Conservation (phyloP, 805 yeast genomes). For the Spathaspora hagerdaliae region DNA sequence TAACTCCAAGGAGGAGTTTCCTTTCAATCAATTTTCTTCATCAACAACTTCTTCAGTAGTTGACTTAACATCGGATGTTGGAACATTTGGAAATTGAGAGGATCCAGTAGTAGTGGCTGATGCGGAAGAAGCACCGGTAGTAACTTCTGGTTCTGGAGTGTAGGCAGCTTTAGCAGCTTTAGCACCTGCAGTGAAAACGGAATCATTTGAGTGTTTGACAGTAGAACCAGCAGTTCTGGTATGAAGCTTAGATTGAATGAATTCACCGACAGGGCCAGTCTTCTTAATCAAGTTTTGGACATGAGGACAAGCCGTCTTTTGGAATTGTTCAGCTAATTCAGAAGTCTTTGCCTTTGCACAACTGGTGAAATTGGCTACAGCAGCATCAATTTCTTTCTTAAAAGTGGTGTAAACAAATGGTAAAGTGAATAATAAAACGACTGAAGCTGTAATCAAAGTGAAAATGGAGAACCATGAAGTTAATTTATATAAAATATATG, state of each 20-base stretch:
- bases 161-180: conserved; percentile 26
- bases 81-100: conserved; percentile 40
- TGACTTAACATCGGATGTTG: conserved; percentile 17
- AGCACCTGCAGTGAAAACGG: conserved; percentile 17
- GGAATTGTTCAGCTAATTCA: conserved; percentile 35
- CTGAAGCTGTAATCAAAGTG: conserved; percentile 55
- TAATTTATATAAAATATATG: conserved; percentile 65
- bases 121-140: conserved; percentile 14
- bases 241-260: conserved; percentile 54
- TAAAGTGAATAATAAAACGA: conserved; percentile 62
- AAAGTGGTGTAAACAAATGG: conserved; percentile 73
- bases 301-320: conserved; percentile 51
- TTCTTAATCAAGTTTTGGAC: conserved; percentile 53
- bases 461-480: conserved; percentile 75
- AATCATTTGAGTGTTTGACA: conserved; percentile 37
- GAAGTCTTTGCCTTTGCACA: conserved; percentile 49
- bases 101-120: conserved; percentile 31
- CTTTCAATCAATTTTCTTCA: conserved; percentile 8
- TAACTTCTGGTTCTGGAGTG: conserved; percentile 15
- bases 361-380: conserved; percentile 42
- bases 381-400: conserved; percentile 73
- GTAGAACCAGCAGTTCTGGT: conserved; percentile 71
- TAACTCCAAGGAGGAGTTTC: neutral
- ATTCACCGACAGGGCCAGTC: conserved; percentile 63
- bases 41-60: conserved; percentile 22